phyloP scores from a whole-genome alignment of 352 stramenopile species.

The Pythium brachiatum region DNA sequence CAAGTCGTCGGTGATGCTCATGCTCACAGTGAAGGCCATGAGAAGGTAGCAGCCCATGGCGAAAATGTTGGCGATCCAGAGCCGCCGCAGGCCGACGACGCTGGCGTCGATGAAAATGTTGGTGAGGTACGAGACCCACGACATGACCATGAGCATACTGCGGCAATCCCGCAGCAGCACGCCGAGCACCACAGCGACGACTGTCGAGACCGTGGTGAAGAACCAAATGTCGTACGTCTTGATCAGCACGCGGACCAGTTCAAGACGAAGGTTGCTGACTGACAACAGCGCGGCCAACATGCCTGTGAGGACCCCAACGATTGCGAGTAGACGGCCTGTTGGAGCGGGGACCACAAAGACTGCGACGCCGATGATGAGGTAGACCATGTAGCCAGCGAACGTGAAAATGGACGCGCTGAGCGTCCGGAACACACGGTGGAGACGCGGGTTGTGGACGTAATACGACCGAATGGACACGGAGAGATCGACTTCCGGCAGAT shows the following conservation, averaged over 20 bases:
- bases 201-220: constrained; percentile 6
- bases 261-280: constrained; percentile 12
- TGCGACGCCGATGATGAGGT: not conserved
- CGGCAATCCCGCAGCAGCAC: constrained; percentile 10
- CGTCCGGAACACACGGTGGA: not conserved
- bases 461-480: constrained; percentile 22
- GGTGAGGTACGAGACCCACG: constrained; percentile 3
- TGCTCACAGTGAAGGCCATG: not conserved
- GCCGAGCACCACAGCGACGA: constrained; percentile 6
- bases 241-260: constrained; percentile 18
- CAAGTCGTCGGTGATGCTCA: constrained; percentile 4
- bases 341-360: constrained; percentile 3
- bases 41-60: constrained; percentile 3
- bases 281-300: constrained; percentile 4
- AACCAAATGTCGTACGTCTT: constrained; percentile 26
- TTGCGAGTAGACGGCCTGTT: not conserved
- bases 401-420: not conserved
- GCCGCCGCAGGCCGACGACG: not conserved
- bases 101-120: constrained; percentile 24
- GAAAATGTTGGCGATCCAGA: constrained; percentile 16
- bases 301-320: not conserved
- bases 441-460: not conserved
- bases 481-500: constrained; percentile 19
- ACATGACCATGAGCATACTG: not conserved
- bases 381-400: not conserved